phyloP scores from a whole-genome alignment of 805 yeast genomes.

The Cyberlindnera misumaiensis region DNA sequence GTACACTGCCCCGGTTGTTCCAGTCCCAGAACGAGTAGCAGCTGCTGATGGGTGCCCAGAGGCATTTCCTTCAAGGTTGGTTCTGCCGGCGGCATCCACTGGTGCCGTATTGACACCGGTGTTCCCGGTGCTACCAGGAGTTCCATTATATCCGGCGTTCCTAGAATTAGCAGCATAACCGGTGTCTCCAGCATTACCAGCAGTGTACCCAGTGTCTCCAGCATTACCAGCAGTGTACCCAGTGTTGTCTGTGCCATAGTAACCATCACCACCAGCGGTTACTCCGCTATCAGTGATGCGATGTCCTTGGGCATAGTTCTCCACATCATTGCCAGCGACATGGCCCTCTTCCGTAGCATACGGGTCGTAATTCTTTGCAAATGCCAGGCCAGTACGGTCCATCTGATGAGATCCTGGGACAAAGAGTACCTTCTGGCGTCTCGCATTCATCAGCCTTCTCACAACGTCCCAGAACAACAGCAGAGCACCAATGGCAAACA shows the following conservation, averaged over 20 bases:
- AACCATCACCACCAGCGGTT: not conserved
- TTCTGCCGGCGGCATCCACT: no score
- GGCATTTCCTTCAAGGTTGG: no score
- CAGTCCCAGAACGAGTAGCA: no score
- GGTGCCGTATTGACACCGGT: no score
- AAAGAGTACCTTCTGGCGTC: not conserved
- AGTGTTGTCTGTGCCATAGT: not conserved
- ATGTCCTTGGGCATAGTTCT: not conserved
- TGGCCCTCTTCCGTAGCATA: not conserved
- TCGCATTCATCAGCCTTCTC: constrained; percentile 9
- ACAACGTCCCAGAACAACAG: constrained; percentile 25
- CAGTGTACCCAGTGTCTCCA: no score
- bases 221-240: not conserved
- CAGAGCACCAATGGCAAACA: constrained; percentile 22
- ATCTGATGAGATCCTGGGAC: not conserved
- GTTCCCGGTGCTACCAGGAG: no score
- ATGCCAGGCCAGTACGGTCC: constrained; percentile 1
- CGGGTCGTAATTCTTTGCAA: not conserved
- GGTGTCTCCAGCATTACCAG: no score
- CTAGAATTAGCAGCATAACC: no score
- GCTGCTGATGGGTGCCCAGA: no score
- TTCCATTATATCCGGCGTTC: no score
- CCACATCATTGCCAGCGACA: not conserved
- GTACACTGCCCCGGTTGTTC: no score
- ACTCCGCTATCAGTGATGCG: no score